Evolutionary conservation across 2,329 filamentous ascomycete species (phyloP), one percentile per base, ranked within the genome.

Genomic region (Alternaria sp.): DNA sequence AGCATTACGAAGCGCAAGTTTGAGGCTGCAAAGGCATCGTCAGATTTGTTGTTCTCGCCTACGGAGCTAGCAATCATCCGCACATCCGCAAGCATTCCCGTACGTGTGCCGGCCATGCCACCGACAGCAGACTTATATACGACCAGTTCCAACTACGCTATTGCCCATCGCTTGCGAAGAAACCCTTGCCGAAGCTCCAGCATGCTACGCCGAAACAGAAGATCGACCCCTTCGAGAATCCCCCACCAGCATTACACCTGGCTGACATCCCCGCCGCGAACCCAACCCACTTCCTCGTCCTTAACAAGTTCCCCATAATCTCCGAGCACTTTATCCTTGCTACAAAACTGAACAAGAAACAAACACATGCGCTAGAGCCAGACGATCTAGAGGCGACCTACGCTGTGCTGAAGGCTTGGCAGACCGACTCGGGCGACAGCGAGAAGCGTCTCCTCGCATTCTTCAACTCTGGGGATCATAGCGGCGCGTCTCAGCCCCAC

Each of bases 231-330:
- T 93, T 93, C 75, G 87, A 85, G 34, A 82, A 87, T 60, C 89
- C 89, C 0, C 76, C 84, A 0, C 70, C 81, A 3, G 80, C 83
- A 5, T 80, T 86, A 10, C 84, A 90, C 57, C 80, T 89, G 38
- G 77, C 89, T 44, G 76, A 84, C 16, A 71, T 91, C 8, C 81
- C 78, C 1, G 61, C 62, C 3, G 53, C 55, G 6, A 62, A 74
- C 25, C 80, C 86, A 0, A 76, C 80, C 9, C 90, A 93, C 75
- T 83, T 85, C 60, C 82, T 92, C 43, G 86, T 93, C 1, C 81
- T 93, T 41, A 93, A 93, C 82, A 93, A 92, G 76, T 93, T 90
- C 69, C 89, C 90, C 50, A 79, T 93, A 50, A 89, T 91, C 34
- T 85, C 86, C 0, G 84, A 89, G 69, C 90, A 93, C 78, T 91